Percentiles rank a stretch among this genome's conserved stretches.
These are phyloP conservation scores for Eustoma russellianum DNA, from an alignment of 257 asterid genomes.

Conservation along the genomic window DNA sequence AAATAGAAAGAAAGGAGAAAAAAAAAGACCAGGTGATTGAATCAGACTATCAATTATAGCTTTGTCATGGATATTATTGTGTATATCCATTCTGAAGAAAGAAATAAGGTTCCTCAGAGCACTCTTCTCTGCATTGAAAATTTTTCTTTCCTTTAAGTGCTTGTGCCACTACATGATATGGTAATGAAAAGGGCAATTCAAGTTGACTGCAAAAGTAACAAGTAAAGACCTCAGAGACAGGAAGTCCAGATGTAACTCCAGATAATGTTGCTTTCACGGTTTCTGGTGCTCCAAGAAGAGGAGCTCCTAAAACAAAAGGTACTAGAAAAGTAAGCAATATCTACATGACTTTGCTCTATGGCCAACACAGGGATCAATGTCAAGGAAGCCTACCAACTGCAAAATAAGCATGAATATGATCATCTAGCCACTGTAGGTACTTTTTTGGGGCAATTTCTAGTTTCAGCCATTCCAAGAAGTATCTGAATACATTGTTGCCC, in stretches of 20 bases:
- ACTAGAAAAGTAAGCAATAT: slow-evolving; percentile 11
- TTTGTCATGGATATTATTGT: background rate
- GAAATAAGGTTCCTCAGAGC: background rate
- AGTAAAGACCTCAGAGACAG: slow-evolving; percentile 79
- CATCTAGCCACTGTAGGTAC: slow-evolving; percentile 80
- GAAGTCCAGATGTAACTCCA: slow-evolving; percentile 86
- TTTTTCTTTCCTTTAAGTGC: background rate
- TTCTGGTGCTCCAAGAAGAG: slow-evolving; percentile 88
- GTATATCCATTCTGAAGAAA: background rate
- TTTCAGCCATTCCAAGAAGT: slow-evolving; percentile 98
- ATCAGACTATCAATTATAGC: background rate
- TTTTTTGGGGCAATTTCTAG: slow-evolving; percentile 88
- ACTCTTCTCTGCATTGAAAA: background rate
- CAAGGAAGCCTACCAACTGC: slow-evolving; percentile 80
- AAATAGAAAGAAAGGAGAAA: no score
- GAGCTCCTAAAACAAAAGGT: slow-evolving; percentile 60
- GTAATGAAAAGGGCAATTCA: background rate
- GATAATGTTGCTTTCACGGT: slow-evolving; percentile 73
- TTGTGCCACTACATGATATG: background rate
- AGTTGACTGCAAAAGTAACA: background rate
- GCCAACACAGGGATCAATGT: slow-evolving; percentile 13
- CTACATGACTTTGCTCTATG: slow-evolving; percentile 8
- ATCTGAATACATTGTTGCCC: slow-evolving; percentile 98
- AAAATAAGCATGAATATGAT: slow-evolving; percentile 94
- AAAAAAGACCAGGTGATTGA: background rate